These are phyloP conservation scores for Flueggea neowawraea DNA, from an alignment of 441 rosid genomes.

Conservation along the genomic window DNA sequence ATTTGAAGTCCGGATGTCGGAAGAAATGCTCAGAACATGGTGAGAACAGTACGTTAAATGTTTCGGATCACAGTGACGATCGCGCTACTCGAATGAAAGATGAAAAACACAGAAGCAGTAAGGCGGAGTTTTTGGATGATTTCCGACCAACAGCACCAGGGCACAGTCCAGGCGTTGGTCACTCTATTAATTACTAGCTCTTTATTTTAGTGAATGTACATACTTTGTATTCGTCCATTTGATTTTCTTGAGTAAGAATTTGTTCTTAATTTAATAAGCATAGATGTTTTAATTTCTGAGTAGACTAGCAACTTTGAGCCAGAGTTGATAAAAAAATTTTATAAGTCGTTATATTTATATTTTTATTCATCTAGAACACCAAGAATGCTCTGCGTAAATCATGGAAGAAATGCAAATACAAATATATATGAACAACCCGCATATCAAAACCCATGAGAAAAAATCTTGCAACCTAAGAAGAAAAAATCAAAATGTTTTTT, in stretches of 20 bases:
- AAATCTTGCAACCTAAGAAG: no score
- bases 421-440: no score
- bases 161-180: slow-evolving; percentile 81
- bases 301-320: no score
- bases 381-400: no score
- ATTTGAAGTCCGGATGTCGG: slow-evolving; percentile 25
- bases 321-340: no score
- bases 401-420: no score
- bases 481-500: no score
- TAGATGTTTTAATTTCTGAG: no score
- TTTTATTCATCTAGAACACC: no score
- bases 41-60: background rate
- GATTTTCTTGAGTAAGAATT: background rate
- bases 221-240: background rate
- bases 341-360: no score
- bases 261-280: background rate
- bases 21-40: slow-evolving; percentile 21
- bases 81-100: slow-evolving; percentile 1
- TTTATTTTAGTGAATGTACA: background rate
- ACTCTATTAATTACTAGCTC: slow-evolving; percentile 39
- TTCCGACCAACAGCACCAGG: slow-evolving; percentile 66
- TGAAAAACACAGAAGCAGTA: slow-evolving; percentile 21
- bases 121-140: slow-evolving; percentile 36
- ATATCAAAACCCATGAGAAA: no score
- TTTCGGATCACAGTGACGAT: background rate